A percentile compares a stretch with the other conserved stretches of the same genome.
Conservation (phyloP, 176 grass and related monocot genomes). For the Coix lacrymajobi region DNA sequence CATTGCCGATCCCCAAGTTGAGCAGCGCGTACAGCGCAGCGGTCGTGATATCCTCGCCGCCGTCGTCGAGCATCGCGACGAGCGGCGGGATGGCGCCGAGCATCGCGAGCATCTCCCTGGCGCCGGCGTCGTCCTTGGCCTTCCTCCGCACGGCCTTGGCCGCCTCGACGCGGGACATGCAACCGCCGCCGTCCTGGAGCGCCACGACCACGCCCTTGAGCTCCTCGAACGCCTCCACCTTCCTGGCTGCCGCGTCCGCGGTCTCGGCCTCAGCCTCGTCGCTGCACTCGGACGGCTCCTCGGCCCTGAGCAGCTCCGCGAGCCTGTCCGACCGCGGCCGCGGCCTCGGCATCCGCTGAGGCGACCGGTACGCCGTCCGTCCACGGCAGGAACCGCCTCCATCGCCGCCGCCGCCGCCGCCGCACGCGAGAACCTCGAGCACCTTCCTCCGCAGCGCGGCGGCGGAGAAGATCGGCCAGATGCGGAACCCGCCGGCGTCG, state of each 20-base stretch:
- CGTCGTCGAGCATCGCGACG: constrained; percentile 63
- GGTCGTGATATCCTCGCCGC: constrained; percentile 26
- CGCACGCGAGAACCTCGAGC: constrained; percentile 53
- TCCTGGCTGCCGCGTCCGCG: constrained; percentile 15
- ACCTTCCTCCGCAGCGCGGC: constrained; percentile 51
- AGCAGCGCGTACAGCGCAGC: constrained; percentile 81
- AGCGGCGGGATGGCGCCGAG: constrained; percentile 85
- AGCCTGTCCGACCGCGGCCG: constrained; percentile 51
- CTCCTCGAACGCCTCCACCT: constrained; percentile 34
- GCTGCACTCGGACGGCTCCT: constrained; percentile 59
- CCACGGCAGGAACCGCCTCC: background rate
- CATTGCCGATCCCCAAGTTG: constrained; percentile 85
- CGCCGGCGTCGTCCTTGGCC: constrained; percentile 71
- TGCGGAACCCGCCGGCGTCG: constrained; percentile 35
- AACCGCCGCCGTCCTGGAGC: constrained; percentile 24
- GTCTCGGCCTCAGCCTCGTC: constrained; percentile 25
- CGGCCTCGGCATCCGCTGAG: constrained; percentile 21
- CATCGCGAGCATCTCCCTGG: constrained; percentile 80
- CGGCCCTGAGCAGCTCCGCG: constrained; percentile 53
- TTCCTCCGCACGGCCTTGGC: constrained; percentile 59
- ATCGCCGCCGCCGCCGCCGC: background rate
- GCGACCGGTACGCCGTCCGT: constrained; percentile 15
- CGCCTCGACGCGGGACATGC: constrained; percentile 34
- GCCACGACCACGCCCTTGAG: constrained; percentile 42
- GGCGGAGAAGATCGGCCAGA: constrained; percentile 64